Conservation (phyloP, 768 basidiomycete species). For the Lenzites betulinus region DNA sequence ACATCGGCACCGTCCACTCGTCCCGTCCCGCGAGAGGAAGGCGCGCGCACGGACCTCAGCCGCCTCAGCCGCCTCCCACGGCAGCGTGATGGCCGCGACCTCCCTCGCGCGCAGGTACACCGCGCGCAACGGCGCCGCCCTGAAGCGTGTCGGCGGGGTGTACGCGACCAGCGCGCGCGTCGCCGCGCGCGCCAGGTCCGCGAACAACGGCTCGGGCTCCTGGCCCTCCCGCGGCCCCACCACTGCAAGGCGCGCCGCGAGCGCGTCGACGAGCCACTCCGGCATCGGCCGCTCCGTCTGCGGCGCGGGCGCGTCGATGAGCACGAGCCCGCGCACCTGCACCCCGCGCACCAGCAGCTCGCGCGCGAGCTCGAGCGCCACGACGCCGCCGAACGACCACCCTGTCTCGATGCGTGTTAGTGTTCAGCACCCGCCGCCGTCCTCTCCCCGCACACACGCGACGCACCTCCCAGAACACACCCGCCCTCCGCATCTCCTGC, state of each 20-base stretch:
- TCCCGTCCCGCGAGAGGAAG: slow-evolving; percentile 56
- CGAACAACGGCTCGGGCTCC: not conserved
- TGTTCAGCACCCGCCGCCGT: no score
- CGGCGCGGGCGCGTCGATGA: slow-evolving; percentile 71
- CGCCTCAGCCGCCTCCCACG: slow-evolving; percentile 24
- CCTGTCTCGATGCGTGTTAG: not conserved
- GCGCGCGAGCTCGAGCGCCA: slow-evolving; percentile 64
- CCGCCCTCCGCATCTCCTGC: slow-evolving; percentile 27
- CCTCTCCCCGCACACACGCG: no score
- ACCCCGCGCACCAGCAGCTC: slow-evolving; percentile 48
- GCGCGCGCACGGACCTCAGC: slow-evolving; percentile 36
- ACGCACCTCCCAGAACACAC: slow-evolving; percentile 61
- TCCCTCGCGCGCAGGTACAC: slow-evolving; percentile 57
- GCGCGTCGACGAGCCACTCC: slow-evolving; percentile 48
- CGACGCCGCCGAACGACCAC: slow-evolving; percentile 53
- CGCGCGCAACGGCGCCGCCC: slow-evolving; percentile 34
- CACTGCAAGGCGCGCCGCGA: slow-evolving; percentile 17
- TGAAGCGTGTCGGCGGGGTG: slow-evolving; percentile 31
- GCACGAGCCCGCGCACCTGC: slow-evolving; percentile 54
- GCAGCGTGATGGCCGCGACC: not conserved
- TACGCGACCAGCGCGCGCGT: slow-evolving; percentile 50
- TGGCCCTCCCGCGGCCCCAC: not conserved
- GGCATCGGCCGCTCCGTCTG: slow-evolving; percentile 53
- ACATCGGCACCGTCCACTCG: slow-evolving; percentile 39
- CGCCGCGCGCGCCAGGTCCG: slow-evolving; percentile 20